A percentile compares a stretch with the other conserved stretches of the same genome.
Evolutionary conservation across 2,329 filamentous ascomycete species (phyloP).

Genomic region (Chalaropsis ovoidea): DNA sequence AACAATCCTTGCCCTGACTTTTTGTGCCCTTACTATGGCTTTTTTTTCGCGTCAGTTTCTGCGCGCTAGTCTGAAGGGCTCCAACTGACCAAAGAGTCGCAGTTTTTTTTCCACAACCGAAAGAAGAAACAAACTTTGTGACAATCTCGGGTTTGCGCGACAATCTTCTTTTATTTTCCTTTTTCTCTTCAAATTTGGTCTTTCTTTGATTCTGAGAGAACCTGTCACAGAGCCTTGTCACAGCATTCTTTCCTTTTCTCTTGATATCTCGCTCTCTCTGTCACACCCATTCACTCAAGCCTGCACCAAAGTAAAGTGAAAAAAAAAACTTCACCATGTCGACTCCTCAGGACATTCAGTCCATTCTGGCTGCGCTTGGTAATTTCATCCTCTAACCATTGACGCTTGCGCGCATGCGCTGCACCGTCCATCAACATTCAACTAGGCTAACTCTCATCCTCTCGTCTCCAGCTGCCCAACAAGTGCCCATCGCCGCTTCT

Average conservation of each 20-base stretch:
- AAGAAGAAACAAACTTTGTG: conserved; percentile 9
- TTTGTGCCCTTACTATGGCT: conserved; percentile 2
- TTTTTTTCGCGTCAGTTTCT: conserved; percentile 11
- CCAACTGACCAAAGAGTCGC: background rate
- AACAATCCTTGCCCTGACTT: background rate
- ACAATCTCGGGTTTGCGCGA: conserved; percentile 9
- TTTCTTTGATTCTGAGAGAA: conserved; percentile 3
- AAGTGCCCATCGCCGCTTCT: conserved; percentile 20
- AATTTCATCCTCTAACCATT: conserved; percentile 24
- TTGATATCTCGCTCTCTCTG: background rate
- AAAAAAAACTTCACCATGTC: conserved; percentile 21
- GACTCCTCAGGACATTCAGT: conserved; percentile 36
- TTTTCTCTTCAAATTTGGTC: conserved; percentile 2
- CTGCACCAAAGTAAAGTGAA: background rate
- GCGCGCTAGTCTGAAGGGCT: conserved; percentile 4
- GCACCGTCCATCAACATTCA: background rate
- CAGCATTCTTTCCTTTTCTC: background rate
- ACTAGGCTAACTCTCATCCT: background rate
- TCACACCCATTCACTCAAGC: background rate
- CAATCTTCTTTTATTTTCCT: conserved; percentile 5
- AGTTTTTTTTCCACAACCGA: conserved; percentile 1
- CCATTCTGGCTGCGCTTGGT: conserved; percentile 43
- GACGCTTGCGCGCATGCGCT: background rate
- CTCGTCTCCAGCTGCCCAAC: conserved; percentile 20
- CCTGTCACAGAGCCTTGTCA: background rate